Conservation (phyloP, 2,329 filamentous ascomycete genomes). For the Cryphonectria nitschkei region DNA sequence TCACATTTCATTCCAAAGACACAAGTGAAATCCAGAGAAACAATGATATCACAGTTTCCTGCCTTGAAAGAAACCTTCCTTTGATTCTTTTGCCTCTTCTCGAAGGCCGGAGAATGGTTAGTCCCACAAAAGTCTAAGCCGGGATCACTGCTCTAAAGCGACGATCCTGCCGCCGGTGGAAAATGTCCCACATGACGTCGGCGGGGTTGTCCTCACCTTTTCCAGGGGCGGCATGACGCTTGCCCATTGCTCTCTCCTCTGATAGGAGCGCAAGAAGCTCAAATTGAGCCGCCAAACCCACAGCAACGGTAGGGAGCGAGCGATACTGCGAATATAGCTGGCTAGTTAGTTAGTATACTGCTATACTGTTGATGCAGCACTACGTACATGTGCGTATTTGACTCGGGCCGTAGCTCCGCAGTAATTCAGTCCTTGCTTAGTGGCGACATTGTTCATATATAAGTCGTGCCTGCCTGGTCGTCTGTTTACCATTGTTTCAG, state of each 20-base stretch:
- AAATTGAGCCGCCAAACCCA: background rate
- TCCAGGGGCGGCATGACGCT: background rate
- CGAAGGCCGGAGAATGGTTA: background rate
- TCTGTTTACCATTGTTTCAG: background rate
- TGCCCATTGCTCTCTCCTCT: background rate
- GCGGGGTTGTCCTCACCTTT: background rate
- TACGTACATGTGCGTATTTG: background rate
- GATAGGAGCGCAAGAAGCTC: slow-evolving; percentile 4
- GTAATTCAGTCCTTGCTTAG: background rate
- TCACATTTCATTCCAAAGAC: background rate
- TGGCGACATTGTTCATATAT: background rate
- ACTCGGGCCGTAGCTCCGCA: background rate
- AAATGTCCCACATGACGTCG: background rate
- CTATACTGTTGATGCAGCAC: background rate
- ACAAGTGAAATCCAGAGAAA: background rate
- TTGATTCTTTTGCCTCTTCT: background rate
- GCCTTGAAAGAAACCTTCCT: background rate
- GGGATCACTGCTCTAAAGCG: background rate
- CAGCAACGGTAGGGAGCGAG: background rate
- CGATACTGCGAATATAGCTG: too few species aligned
- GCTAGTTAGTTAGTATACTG: too few species aligned
- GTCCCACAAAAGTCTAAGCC: background rate
- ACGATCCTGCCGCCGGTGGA: background rate
- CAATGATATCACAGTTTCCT: background rate
- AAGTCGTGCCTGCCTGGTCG: background rate